Percentiles rank a stretch among this genome's conserved stretches.
phyloP scores from a whole-genome alignment of 169 alveolate species.

The Pseudocohnilembus persalinus region DNA sequence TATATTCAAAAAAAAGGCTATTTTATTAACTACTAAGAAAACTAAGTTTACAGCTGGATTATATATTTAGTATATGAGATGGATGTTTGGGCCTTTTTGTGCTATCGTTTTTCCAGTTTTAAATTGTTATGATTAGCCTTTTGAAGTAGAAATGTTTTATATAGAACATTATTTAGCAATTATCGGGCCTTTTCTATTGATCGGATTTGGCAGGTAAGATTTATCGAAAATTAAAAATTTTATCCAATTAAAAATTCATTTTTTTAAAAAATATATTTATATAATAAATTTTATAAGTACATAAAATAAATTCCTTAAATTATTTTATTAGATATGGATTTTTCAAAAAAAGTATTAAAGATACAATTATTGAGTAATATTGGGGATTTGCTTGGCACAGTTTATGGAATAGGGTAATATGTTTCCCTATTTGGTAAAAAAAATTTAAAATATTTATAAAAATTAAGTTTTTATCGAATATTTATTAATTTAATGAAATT shows the following conservation, averaged over 20 bases:
- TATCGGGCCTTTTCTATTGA: slow-evolving; percentile 31
- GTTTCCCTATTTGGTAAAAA: slow-evolving; percentile 14
- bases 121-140: slow-evolving; percentile 23
- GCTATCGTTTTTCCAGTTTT: slow-evolving; percentile 31
- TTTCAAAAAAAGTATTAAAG: slow-evolving; percentile 20
- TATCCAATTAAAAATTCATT: not conserved
- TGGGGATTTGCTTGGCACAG: slow-evolving; percentile 33
- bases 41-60: slow-evolving; percentile 28
- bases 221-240: too few species aligned
- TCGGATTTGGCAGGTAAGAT: slow-evolving; percentile 11
- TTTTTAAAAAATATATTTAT: too few species aligned
- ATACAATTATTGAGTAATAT: slow-evolving; percentile 12
- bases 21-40: slow-evolving; percentile 28
- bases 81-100: slow-evolving; percentile 37
- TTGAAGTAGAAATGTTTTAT: slow-evolving; percentile 46
- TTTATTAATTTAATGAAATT: too few species aligned
- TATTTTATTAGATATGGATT: slow-evolving; percentile 22
- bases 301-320: too few species aligned
- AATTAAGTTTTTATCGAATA: too few species aligned
- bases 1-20: slow-evolving; percentile 28
- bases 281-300: too few species aligned
- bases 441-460: too few species aligned
- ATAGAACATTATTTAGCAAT: slow-evolving; percentile 42
- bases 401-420: slow-evolving; percentile 33
- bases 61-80: slow-evolving; percentile 27